Conservation (phyloP, 192 early-diverging fungal genomes). For the Neocallimastix lanati region DNA sequence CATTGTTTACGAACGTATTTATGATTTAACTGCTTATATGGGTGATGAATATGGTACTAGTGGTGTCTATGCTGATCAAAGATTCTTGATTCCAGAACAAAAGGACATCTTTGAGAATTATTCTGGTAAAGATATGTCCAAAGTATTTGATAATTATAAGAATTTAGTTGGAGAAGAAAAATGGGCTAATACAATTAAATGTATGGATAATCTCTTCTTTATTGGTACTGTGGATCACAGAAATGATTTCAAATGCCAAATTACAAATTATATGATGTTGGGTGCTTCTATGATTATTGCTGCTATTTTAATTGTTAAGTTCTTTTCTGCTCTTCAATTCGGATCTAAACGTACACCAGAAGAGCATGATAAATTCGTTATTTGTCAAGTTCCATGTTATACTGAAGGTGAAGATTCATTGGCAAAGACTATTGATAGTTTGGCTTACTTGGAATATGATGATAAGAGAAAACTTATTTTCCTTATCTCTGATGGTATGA, state of each 20-base stretch:
- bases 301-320: constrained; percentile 77
- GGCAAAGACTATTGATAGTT: constrained; percentile 75
- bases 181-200: constrained; percentile 20
- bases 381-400: constrained; percentile 61
- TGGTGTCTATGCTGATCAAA: not conserved
- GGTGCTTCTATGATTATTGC: not conserved
- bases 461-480: constrained; percentile 96
- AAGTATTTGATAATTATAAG: not conserved
- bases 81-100: not conserved
- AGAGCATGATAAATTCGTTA: constrained; percentile 43
- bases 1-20: not conserved
- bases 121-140: not conserved
- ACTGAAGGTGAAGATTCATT: constrained; percentile 93
- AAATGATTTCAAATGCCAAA: constrained; percentile 54
- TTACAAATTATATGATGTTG: not conserved
- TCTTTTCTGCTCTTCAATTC: constrained; percentile 79
- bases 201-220: constrained; percentile 70
- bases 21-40: not conserved
- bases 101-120: not conserved
- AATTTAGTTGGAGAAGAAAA: not conserved
- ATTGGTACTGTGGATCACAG: constrained; percentile 72
- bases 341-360: constrained; percentile 55
- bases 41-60: not conserved
- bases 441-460: constrained; percentile 77
- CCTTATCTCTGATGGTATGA: constrained; percentile 91